Evolutionary conservation across 208 protist species (phyloP).

Genomic region (Acanthamoeba lenticulata): DNA sequence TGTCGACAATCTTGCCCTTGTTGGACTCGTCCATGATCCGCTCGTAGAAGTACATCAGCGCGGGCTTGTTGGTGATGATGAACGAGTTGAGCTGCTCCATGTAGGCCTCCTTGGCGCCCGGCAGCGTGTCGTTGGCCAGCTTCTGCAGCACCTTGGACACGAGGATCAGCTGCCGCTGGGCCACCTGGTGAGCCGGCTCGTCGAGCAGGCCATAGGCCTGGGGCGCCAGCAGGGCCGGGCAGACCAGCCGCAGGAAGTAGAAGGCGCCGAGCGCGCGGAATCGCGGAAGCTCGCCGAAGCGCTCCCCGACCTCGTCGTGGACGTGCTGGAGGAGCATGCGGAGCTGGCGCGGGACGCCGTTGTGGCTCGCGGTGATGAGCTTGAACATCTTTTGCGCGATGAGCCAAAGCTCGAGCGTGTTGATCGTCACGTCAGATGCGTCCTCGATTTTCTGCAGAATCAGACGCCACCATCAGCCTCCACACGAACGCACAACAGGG

Average conservation of each 20-base stretch:
- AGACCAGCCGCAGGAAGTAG: slow-evolving; percentile 7
- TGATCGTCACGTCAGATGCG: background rate
- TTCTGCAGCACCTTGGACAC: slow-evolving; percentile 59
- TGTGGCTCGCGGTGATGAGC: background rate
- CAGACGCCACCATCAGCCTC: no score
- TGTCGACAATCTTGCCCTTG: background rate
- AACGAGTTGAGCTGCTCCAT: slow-evolving; percentile 51
- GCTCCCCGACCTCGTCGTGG: background rate
- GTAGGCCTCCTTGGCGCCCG: slow-evolving; percentile 49
- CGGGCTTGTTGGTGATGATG: slow-evolving; percentile 54
- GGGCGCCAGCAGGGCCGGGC: slow-evolving; percentile 15
- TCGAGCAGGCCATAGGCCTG: slow-evolving; percentile 48
- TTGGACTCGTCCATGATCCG: background rate
- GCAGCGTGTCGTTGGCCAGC: slow-evolving; percentile 48
- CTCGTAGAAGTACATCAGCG: background rate
- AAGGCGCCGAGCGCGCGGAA: background rate
- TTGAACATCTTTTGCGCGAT: slow-evolving; percentile 39
- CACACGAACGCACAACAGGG: no score
- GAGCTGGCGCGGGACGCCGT: background rate
- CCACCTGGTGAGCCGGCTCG: background rate
- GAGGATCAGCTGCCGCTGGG: slow-evolving; percentile 47
- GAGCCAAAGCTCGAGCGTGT: slow-evolving; percentile 44
- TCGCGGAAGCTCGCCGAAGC: background rate
- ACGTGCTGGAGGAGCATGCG: background rate
- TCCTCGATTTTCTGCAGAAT: slow-evolving; percentile 16